Percentiles rank a stretch among this genome's conserved stretches.
phyloP scores from a whole-genome alignment of 148 eudicot species.

The Persicaria maculosa region DNA sequence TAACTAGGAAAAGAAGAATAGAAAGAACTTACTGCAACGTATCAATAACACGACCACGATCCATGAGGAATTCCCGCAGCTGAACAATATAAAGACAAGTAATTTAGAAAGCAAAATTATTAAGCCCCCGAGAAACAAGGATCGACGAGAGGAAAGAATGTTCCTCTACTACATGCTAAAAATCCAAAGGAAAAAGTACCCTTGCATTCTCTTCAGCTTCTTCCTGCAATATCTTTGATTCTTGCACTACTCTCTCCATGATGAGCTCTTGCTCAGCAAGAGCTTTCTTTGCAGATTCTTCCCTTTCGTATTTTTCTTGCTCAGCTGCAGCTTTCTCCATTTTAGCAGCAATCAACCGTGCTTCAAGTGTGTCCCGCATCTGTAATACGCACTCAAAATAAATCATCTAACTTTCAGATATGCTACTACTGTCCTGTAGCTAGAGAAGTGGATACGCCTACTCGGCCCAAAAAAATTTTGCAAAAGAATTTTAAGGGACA shows the following conservation, averaged over 20 bases:
- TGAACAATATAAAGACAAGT: slow-evolving; percentile 14
- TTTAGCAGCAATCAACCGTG: slow-evolving; percentile 49
- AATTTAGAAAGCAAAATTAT: background rate
- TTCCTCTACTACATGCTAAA: background rate
- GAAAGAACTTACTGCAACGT: slow-evolving; percentile 54
- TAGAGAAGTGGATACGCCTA: too few species aligned
- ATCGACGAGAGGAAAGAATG: slow-evolving; percentile 8
- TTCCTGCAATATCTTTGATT: slow-evolving; percentile 57
- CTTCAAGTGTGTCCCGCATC: slow-evolving; percentile 60
- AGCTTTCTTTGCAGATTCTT: slow-evolving; percentile 36
- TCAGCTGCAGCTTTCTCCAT: slow-evolving; percentile 49
- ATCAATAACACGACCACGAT: slow-evolving; percentile 68
- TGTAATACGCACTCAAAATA: slow-evolving; percentile 16
- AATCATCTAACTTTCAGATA: background rate
- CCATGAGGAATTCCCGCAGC: slow-evolving; percentile 74
- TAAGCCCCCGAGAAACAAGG: too few species aligned
- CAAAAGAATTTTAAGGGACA: background rate
- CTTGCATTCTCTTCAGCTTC: slow-evolving; percentile 81
- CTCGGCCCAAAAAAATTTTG: background rate
- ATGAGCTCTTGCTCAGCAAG: slow-evolving; percentile 57
- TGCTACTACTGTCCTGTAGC: too few species aligned
- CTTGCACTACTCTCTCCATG: slow-evolving; percentile 76
- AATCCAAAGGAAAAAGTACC: slow-evolving; percentile 26
- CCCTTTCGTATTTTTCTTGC: slow-evolving; percentile 46
- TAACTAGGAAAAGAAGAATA: background rate